Evolutionary conservation across 768 basidiomycete genomes (phyloP).

Genomic region (Boletus vinaceobasis): DNA sequence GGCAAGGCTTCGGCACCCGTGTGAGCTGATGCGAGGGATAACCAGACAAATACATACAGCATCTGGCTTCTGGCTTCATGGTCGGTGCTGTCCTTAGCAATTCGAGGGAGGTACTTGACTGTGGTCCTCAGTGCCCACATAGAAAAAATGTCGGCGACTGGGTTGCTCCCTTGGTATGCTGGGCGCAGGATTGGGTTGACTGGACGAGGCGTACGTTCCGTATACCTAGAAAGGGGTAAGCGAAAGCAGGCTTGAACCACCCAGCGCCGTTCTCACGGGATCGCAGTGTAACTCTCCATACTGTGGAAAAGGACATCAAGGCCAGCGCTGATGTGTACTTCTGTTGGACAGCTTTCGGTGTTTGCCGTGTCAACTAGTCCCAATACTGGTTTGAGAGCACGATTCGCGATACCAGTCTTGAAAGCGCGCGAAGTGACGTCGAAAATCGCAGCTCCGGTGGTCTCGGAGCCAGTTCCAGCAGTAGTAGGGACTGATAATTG

Average conservation of each 20-base stretch:
- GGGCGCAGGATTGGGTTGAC: constrained; percentile 87
- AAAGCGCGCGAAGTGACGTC: constrained; percentile 89
- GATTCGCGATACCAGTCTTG: constrained; percentile 95
- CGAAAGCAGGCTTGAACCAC: constrained; percentile 1
- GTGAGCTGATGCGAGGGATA: background rate
- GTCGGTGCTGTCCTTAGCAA: constrained; percentile 76
- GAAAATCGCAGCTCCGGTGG: constrained; percentile 91
- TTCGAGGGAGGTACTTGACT: constrained; percentile 82
- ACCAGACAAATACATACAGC: constrained; percentile 54
- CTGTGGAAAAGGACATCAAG: constrained; percentile 96
- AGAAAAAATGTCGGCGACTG: constrained; percentile 94
- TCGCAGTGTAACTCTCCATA: constrained; percentile 90
- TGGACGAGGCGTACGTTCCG: constrained; percentile 85
- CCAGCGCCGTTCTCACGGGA: constrained; percentile 56
- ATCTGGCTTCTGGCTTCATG: constrained; percentile 84
- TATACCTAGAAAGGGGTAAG: constrained; percentile 53
- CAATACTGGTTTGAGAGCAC: constrained; percentile 85
- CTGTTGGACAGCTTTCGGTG: constrained; percentile 88
- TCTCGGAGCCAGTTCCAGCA: constrained; percentile 90
- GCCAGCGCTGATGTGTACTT: constrained; percentile 91
- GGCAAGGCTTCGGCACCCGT: constrained; percentile 55
- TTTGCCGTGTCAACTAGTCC: constrained; percentile 88
- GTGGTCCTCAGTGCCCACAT: constrained; percentile 90
- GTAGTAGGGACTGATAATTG: constrained; percentile 56
- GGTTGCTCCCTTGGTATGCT: constrained; percentile 91